Conservation (phyloP, 805 yeast species). For the Sporopachydermia lactativora region DNA sequence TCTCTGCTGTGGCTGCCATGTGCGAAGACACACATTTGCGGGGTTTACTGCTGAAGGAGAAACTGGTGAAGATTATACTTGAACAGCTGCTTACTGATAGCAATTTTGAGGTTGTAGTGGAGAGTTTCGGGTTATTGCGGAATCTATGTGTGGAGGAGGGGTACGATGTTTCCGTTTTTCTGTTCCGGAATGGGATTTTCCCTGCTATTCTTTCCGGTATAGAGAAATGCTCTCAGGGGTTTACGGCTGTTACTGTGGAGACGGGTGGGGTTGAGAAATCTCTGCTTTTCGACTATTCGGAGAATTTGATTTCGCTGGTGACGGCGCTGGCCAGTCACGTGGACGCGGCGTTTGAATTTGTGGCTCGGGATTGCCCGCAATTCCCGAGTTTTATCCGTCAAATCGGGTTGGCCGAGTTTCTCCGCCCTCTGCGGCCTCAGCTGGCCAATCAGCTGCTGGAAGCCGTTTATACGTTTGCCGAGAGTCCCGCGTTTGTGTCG, state of each 20-base stretch:
- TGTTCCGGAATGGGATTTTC: slow-evolving; percentile 77
- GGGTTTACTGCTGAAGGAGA: slow-evolving; percentile 51
- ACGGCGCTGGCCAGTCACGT: slow-evolving; percentile 54
- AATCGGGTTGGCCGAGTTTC: slow-evolving; percentile 3
- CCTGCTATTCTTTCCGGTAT: slow-evolving; percentile 38
- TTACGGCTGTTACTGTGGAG: slow-evolving; percentile 23
- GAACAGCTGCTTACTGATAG: slow-evolving; percentile 52
- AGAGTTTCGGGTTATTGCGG: slow-evolving; percentile 68
- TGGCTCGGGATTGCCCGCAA: slow-evolving; percentile 13
- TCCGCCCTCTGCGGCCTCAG: background rate
- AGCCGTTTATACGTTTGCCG: background rate
- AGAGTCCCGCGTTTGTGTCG: slow-evolving; percentile 8
- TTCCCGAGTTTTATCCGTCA: slow-evolving; percentile 9
- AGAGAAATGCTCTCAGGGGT: slow-evolving; percentile 33
- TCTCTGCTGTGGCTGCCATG: slow-evolving; percentile 56
- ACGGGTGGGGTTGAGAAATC: slow-evolving; percentile 27
- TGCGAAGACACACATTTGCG: slow-evolving; percentile 59
- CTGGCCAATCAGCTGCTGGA: background rate
- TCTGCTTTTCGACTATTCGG: slow-evolving; percentile 50
- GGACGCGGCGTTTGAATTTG: slow-evolving; percentile 38
- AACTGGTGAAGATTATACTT: slow-evolving; percentile 46
- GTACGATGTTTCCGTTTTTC: slow-evolving; percentile 56
- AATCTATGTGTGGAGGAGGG: slow-evolving; percentile 81
- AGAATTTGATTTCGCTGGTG: slow-evolving; percentile 55
- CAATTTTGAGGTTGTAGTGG: slow-evolving; percentile 65